Evolutionary conservation across 305 asterid genomes (phyloP).

Genomic region (Fraxinus sp.): DNA sequence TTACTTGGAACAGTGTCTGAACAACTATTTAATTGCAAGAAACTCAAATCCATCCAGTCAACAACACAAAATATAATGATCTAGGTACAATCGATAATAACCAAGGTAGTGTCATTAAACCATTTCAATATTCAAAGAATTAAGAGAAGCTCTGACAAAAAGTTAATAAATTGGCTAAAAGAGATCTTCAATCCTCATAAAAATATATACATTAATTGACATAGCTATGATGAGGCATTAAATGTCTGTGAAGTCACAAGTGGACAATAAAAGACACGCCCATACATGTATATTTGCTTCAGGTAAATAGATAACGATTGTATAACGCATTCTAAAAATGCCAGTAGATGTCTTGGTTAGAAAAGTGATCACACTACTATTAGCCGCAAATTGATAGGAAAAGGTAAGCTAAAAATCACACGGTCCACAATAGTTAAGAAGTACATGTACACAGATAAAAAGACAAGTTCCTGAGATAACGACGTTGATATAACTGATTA

Average conservation of each 20-base stretch:
- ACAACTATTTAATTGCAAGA: conserved; percentile 4
- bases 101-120: neutral
- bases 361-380: neutral
- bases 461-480: neutral
- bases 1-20: conserved; percentile 11
- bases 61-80: neutral
- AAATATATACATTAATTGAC: neutral
- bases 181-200: neutral
- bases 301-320: neutral
- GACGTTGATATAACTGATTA: neutral
- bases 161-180: neutral
- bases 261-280: neutral
- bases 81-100: neutral
- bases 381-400: neutral
- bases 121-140: neutral
- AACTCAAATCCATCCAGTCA: neutral
- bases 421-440: neutral
- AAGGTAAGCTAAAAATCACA: neutral
- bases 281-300: neutral
- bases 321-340: neutral
- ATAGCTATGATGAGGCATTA: neutral
- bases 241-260: neutral
- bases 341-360: neutral
- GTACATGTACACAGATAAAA: neutral
- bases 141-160: neutral